These are phyloP conservation scores for Pichia sp. DNA, from an alignment of 1,139 yeast species.

Conservation along the genomic window DNA sequence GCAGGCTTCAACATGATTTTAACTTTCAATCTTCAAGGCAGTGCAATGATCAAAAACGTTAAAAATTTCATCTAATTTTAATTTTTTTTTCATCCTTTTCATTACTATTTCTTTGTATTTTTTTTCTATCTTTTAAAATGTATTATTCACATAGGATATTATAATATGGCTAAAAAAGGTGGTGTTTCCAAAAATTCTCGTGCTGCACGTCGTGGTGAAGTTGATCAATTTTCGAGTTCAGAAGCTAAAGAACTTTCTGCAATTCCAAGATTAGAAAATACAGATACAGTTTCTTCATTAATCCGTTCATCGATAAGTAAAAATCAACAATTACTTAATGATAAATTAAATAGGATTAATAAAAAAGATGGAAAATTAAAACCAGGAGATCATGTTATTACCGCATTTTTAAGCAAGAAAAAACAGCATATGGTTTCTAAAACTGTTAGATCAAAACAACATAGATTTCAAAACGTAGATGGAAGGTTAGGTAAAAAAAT, in stretches of 20 bases:
- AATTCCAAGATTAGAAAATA: conserved; percentile 52
- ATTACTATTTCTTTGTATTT: no score
- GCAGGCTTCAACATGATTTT: neutral
- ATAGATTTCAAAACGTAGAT: conserved; percentile 45
- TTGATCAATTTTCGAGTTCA: conserved; percentile 23
- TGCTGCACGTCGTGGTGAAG: conserved; percentile 66
- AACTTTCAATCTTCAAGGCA: neutral
- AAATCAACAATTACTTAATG: conserved; percentile 55
- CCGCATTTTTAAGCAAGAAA: conserved; percentile 27
- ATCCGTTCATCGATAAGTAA: conserved; percentile 60
- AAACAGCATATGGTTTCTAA: conserved; percentile 33
- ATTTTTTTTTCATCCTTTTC: neutral
- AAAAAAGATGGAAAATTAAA: conserved; percentile 26
- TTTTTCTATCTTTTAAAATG: neutral
- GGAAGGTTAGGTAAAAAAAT: conserved; percentile 58
- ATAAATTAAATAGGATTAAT: conserved; percentile 42
- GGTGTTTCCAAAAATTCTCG: conserved; percentile 60
- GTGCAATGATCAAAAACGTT: neutral
- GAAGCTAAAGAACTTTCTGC: conserved; percentile 46
- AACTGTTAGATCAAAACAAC: conserved; percentile 34
- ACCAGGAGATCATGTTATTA: conserved; percentile 26
- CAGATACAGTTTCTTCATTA: conserved; percentile 55
- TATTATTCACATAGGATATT: neutral
- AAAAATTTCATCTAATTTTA: neutral
- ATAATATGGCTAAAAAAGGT: conserved; percentile 25